Evolutionary conservation across 495 filamentous ascomycete species (phyloP).

Genomic region (Aspergillus ellipticus): DNA sequence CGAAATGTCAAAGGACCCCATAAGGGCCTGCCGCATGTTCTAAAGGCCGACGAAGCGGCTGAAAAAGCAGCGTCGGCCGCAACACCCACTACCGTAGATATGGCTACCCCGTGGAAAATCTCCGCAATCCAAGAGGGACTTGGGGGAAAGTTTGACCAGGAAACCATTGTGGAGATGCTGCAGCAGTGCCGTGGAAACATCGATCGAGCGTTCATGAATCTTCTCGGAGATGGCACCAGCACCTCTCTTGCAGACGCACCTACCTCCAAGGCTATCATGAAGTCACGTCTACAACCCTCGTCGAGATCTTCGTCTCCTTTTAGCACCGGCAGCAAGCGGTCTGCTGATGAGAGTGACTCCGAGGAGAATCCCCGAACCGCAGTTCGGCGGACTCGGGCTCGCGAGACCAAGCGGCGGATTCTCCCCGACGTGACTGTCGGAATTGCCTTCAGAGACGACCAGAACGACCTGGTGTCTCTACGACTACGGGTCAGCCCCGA

Average conservation of each 20-base stretch:
- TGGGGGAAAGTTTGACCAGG: conserved; percentile 51
- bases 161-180: conserved; percentile 53
- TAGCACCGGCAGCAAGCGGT: conserved; percentile 48
- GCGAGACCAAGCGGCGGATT: conserved; percentile 35
- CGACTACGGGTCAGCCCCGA: conserved; percentile 39
- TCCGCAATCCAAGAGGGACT: conserved; percentile 54
- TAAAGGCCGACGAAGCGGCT: conserved; percentile 18
- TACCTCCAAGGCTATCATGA: conserved; percentile 28
- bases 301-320: conserved; percentile 45
- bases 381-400: conserved; percentile 26
- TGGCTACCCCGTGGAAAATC: conserved; percentile 57
- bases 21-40: conserved; percentile 50
- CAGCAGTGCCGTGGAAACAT: conserved; percentile 59
- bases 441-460: conserved; percentile 42
- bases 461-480: conserved; percentile 44
- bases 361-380: conserved; percentile 34
- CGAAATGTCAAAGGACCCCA: conserved; percentile 59
- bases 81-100: conserved; percentile 14
- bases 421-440: conserved; percentile 46
- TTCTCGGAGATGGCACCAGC: conserved; percentile 50
- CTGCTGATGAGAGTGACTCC: conserved; percentile 43
- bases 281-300: conserved; percentile 33
- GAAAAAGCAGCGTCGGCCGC: conserved; percentile 11
- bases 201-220: conserved; percentile 53
- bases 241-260: conserved; percentile 22